Evolutionary conservation across 805 yeast species (phyloP).

Genomic region (Candida chilensis): DNA sequence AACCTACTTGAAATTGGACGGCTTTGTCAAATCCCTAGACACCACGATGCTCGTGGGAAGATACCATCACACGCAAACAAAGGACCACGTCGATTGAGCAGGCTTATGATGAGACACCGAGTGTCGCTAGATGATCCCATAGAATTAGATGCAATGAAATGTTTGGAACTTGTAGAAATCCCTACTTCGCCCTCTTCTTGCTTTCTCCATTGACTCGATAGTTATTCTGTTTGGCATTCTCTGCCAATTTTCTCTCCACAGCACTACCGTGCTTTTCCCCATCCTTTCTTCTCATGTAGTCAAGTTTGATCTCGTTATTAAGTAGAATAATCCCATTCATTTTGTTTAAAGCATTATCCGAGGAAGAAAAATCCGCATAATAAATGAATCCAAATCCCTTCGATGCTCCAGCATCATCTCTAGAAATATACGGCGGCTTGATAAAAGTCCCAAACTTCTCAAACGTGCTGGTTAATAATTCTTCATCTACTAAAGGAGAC

Average conservation of each 20-base stretch:
- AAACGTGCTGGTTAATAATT: constrained; percentile 47
- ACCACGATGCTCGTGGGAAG: too few species aligned
- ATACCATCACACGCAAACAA: too few species aligned
- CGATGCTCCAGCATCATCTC: constrained; percentile 40
- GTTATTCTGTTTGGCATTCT: constrained; percentile 43
- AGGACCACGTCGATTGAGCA: too few species aligned
- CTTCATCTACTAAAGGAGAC: constrained; percentile 57
- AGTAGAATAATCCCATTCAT: constrained; percentile 64
- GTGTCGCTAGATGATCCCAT: too few species aligned
- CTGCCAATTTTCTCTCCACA: constrained; percentile 65
- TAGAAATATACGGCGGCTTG: constrained; percentile 36
- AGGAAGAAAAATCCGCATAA: constrained; percentile 52
- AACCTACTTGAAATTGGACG: too few species aligned
- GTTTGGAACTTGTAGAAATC: too few species aligned
- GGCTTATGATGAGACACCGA: too few species aligned
- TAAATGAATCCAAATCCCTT: constrained; percentile 62
- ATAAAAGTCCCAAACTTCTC: constrained; percentile 58
- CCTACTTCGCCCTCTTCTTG: too few species aligned
- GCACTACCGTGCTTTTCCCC: constrained; percentile 69
- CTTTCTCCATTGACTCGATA: too few species aligned
- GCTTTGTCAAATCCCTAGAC: too few species aligned
- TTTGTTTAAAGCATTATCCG: constrained; percentile 63
- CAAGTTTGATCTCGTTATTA: constrained; percentile 52
- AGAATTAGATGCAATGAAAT: too few species aligned
- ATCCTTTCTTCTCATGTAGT: constrained; percentile 65